phyloP scores from a whole-genome alignment of 1,284 basidiomycete species.

The Cystobasidium slooffiae region DNA sequence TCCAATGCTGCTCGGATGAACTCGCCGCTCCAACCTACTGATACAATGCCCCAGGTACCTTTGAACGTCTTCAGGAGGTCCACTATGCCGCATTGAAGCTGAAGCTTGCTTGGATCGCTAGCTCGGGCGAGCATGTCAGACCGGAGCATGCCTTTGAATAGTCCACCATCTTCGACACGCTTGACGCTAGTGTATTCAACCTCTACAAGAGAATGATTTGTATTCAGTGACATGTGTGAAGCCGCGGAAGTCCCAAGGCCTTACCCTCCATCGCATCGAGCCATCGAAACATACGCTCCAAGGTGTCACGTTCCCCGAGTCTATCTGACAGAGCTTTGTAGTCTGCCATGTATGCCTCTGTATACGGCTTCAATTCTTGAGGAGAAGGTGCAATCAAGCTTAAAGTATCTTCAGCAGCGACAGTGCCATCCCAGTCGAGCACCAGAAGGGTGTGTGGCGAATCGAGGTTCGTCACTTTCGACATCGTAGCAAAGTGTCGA shows the following conservation, averaged over 20 bases:
- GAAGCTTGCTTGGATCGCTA: neutral
- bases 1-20: constrained; percentile 39
- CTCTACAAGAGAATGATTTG: neutral
- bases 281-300: constrained; percentile 26
- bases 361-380: constrained; percentile 27
- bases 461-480: neutral
- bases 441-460: constrained; percentile 32
- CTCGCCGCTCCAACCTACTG: constrained; percentile 41
- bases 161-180: constrained; percentile 32
- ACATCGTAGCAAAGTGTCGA: neutral
- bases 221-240: neutral
- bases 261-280: constrained; percentile 32
- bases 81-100: constrained; percentile 21
- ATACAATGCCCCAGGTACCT: constrained; percentile 39
- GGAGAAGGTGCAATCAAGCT: constrained; percentile 37
- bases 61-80: constrained; percentile 24
- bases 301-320: constrained; percentile 17
- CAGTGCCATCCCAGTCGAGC: constrained; percentile 36
- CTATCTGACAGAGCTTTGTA: constrained; percentile 16
- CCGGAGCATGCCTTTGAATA: constrained; percentile 33
- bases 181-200: constrained; percentile 37
- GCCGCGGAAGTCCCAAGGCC: neutral
- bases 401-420: constrained; percentile 28
- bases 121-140: constrained; percentile 27
- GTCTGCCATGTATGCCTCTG: constrained; percentile 31